Percentiles rank a stretch among this genome's conserved stretches.
Conservation (phyloP, 345 rosid genomes). For the Salix udensis region DNA sequence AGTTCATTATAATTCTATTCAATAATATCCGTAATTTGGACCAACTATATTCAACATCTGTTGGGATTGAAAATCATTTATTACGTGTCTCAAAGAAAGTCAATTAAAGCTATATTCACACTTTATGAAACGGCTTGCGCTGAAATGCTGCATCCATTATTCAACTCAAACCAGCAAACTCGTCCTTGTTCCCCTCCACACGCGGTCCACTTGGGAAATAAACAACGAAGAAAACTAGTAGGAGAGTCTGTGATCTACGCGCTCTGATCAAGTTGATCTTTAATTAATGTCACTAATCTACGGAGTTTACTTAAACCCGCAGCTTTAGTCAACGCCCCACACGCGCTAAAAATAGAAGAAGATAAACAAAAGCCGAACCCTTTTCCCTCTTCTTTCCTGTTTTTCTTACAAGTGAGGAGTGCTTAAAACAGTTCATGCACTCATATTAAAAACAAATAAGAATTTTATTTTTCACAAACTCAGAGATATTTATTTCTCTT, state of each 20-base stretch:
- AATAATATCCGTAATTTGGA: no score
- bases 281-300: neutral
- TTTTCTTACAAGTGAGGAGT: neutral
- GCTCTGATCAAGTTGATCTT: neutral
- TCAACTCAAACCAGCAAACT: neutral
- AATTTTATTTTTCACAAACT: no score
- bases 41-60: neutral
- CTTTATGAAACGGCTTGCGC: neutral
- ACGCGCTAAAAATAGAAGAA: neutral
- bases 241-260: slow-evolving; percentile 7
- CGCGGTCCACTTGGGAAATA: neutral
- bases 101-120: neutral
- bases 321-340: slow-evolving; percentile 41
- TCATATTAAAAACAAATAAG: no score
- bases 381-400: neutral
- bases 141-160: neutral
- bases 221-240: neutral
- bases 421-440: neutral
- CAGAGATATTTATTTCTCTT: no score
- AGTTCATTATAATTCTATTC: no score
- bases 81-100: neutral
- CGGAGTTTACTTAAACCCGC: slow-evolving; percentile 19
- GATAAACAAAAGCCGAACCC: neutral
- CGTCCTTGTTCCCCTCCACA: neutral
- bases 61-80: no score